A percentile compares a stretch with the other conserved stretches of the same genome.
phyloP scores from a whole-genome alignment of 1,139 yeast species.

The Lodderomyces elongisporus region DNA sequence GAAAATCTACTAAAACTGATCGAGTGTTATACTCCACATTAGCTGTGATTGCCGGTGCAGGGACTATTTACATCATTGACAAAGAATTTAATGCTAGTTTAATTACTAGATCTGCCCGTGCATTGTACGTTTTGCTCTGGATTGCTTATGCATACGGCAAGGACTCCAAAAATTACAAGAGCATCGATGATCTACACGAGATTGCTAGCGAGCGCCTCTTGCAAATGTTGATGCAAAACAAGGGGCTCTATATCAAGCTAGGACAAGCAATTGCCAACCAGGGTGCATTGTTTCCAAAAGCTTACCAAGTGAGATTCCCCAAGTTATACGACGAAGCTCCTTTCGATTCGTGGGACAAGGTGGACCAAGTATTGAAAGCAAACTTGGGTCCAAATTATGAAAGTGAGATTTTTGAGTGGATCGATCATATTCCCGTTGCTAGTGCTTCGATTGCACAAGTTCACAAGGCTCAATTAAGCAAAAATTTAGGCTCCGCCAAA shows the following conservation, averaged over 20 bases:
- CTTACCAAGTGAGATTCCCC: conserved; percentile 51
- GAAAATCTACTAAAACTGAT: too few species aligned
- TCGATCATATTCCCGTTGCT: conserved; percentile 56
- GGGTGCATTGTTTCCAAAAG: conserved; percentile 60
- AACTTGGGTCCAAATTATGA: conserved; percentile 47
- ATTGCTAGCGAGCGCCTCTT: conserved; percentile 53
- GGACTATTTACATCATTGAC: conserved; percentile 33
- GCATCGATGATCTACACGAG: conserved; percentile 52
- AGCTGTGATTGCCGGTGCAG: conserved; percentile 10
- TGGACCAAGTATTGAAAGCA: conserved; percentile 40
- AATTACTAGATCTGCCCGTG: conserved; percentile 46
- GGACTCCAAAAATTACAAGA: conserved; percentile 37
- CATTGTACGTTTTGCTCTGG: conserved; percentile 43
- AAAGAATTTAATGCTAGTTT: conserved; percentile 43
- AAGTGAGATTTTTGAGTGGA: conserved; percentile 36
- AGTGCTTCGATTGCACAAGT: conserved; percentile 77
- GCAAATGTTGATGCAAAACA: conserved; percentile 49
- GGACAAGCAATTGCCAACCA: conserved; percentile 77
- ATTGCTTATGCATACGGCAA: conserved; percentile 60
- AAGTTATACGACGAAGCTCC: conserved; percentile 70
- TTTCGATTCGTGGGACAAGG: conserved; percentile 53
- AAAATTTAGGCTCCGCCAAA: conserved; percentile 31
- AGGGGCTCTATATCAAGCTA: conserved; percentile 69
- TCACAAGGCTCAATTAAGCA: conserved; percentile 48
- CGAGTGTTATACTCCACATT: too few species aligned